These are phyloP conservation scores for Phytophthora pisi DNA, from an alignment of 352 stramenopile species.

Conservation along the genomic window DNA sequence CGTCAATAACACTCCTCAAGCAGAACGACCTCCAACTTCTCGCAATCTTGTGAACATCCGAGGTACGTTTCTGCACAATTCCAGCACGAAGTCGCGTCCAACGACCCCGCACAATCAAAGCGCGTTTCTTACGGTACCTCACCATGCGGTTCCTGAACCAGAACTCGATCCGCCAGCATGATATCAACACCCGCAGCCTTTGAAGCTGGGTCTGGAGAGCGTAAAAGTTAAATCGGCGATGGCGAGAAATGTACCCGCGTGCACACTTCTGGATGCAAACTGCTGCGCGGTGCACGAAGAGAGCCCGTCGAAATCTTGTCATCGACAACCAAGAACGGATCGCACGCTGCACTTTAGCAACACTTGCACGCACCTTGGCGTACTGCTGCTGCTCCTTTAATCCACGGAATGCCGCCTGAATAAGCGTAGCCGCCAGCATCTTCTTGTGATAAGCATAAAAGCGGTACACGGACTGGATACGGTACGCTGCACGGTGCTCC, in stretches of 20 bases:
- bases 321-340: constrained; percentile 24
- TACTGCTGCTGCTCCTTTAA: constrained; percentile 28
- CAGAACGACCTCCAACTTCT: constrained; percentile 40
- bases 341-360: constrained; percentile 26
- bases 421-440: constrained; percentile 24
- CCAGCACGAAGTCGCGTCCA: constrained; percentile 43
- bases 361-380: constrained; percentile 4
- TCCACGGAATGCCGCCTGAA: constrained; percentile 40
- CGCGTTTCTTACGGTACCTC: constrained; percentile 32
- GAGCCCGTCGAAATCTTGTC: constrained; percentile 25
- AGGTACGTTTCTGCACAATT: constrained; percentile 35
- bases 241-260: constrained; percentile 46
- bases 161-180: constrained; percentile 61
- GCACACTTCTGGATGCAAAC: constrained; percentile 53
- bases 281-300: constrained; percentile 28
- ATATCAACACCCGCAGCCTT: constrained; percentile 41
- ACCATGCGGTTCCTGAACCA: constrained; percentile 43
- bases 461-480: constrained; percentile 40
- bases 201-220: constrained; percentile 41
- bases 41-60: constrained; percentile 33
- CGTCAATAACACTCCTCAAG: constrained; percentile 29
- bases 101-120: constrained; percentile 30
- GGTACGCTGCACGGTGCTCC: constrained; percentile 33
- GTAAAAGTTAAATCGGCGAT: constrained; percentile 51
- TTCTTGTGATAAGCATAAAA: constrained; percentile 33